Base-by-base conservation (phyloP, 257 asterid genomes). In the Capsicum baccatum region DNA sequence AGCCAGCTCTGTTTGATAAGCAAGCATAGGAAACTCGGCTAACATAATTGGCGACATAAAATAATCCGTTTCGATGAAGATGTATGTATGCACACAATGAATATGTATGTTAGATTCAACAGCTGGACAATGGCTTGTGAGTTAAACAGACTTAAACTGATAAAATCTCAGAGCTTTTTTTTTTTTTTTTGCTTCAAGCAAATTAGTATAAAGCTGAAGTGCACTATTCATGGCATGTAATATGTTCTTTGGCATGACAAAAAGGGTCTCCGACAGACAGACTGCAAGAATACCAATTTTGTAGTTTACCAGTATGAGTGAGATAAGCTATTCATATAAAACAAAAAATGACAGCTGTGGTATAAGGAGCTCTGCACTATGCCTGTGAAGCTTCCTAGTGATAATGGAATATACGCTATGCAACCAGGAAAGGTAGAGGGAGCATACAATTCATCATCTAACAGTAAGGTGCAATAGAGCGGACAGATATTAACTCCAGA, bases 381-480 rank as follows among this genome's bases (percentile, higher is more conserved):
- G 15, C 79, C 33, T 15, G 8, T 69, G 54, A 37, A 69, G 33
- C 26, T 69, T 69, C 26, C 14, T 11, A 16, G 15, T 37, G 44
- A 68, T 0, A 37, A 8, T 7, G 76, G 47, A 68, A 68, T 14
- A 68, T 68, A 39, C 15, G 26, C 33, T 42, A 69, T 16, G 54
- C 14, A 42, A 42, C 79, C 26, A 7, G 52, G 79, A 39, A 69
- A 17, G 33, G 13, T 69, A 8, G 79, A 44, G 19, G 54, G 21
- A 69, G 55, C 55, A 69, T 39, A 69, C n/a, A 69, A 35, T 68
- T 2, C n/a, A 35, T 68, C 52, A 68, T 68, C 76, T 68, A 68
- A 67, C 6, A 35, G 74, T 67, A 67, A 35, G 50, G 44, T 10
- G 6, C 19, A 67, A 37, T 37, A 21, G 33, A 7, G 52, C 73